A percentile compares a stretch with the other conserved stretches of the same genome.
phyloP scores from a whole-genome alignment of 345 rosid genomes.

The Barbarea vulgaris region DNA sequence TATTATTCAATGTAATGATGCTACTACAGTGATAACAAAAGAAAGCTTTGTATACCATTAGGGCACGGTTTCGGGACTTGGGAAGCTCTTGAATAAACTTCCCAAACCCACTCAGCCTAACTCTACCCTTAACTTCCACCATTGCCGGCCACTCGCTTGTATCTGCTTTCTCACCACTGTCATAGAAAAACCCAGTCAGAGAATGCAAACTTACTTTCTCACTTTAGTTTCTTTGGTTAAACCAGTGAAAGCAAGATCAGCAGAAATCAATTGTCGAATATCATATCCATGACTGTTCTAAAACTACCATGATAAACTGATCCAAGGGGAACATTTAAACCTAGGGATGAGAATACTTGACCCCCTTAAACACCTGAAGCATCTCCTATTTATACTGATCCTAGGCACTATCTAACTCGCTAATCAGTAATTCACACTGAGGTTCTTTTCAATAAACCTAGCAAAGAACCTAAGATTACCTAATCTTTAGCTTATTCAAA shows the following conservation, averaged over 20 bases:
- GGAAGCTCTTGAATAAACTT: constrained; percentile 94
- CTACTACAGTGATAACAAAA: constrained; percentile 44
- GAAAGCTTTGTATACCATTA: constrained; percentile 79
- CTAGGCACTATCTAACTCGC: not conserved
- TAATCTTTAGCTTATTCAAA: constrained; percentile 7
- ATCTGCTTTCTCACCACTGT: constrained; percentile 84
- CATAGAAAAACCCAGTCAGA: constrained; percentile 24
- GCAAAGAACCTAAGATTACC: not conserved
- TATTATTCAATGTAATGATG: constrained; percentile 25
- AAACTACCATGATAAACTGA: constrained; percentile 1
- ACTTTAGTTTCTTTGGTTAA: not conserved
- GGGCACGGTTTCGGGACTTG: constrained; percentile 87
- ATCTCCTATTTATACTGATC: not conserved
- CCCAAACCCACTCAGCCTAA: constrained; percentile 85
- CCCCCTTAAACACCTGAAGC: not conserved
- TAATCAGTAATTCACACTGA: not conserved
- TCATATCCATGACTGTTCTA: not conserved
- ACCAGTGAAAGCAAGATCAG: not conserved
- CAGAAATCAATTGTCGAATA: not conserved
- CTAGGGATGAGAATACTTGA: not conserved
- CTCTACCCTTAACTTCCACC: constrained; percentile 93
- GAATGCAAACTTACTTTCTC: constrained; percentile 18
- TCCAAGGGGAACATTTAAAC: constrained; percentile 14
- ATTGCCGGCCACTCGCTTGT: constrained; percentile 65
- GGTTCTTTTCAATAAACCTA: constrained; percentile 6